phyloP scores from a whole-genome alignment of 2,329 filamentous ascomycete species.

The Conoideocrella luteorostrata region DNA sequence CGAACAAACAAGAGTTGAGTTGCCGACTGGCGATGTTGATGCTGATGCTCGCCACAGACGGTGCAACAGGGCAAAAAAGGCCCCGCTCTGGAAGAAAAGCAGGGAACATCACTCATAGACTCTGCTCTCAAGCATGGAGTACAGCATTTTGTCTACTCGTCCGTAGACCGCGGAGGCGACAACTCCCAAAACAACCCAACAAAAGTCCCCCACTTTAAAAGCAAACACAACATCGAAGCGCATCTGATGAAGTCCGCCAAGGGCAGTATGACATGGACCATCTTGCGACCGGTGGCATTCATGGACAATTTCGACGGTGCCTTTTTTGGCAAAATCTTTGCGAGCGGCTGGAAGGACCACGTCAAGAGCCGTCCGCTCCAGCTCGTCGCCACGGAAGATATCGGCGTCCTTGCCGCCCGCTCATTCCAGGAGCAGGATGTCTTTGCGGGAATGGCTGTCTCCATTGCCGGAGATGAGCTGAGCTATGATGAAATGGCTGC shows the following conservation, averaged over 20 bases:
- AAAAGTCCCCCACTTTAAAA: conserved; percentile 51
- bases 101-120: conserved; percentile 52
- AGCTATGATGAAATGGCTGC: conserved; percentile 23
- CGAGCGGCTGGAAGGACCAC: conserved; percentile 23
- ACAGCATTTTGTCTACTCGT: conserved; percentile 54
- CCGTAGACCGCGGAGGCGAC: conserved; percentile 53
- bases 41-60: too few species aligned
- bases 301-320: conserved; percentile 31
- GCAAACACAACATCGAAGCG: conserved; percentile 54
- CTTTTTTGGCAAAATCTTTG: conserved; percentile 23
- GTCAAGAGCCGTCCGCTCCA: conserved; percentile 19
- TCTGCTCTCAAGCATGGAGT: conserved; percentile 47
- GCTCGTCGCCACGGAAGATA: conserved; percentile 28
- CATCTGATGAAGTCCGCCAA: conserved; percentile 42
- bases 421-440: conserved; percentile 25
- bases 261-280: conserved; percentile 27
- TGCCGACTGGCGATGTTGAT: too few species aligned
- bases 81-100: conserved; percentile 19
- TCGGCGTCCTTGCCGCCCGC: conserved; percentile 31
- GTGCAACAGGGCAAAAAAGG: background rate
- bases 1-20: too few species aligned
- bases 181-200: conserved; percentile 45
- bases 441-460: conserved; percentile 26
- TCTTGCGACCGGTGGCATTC: conserved; percentile 33
- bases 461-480: conserved; percentile 35